Evolutionary conservation across 768 basidiomycete species (phyloP), one percentile per base, ranked within the genome.

Genomic region (Leccinum olivaceopallidum): DNA sequence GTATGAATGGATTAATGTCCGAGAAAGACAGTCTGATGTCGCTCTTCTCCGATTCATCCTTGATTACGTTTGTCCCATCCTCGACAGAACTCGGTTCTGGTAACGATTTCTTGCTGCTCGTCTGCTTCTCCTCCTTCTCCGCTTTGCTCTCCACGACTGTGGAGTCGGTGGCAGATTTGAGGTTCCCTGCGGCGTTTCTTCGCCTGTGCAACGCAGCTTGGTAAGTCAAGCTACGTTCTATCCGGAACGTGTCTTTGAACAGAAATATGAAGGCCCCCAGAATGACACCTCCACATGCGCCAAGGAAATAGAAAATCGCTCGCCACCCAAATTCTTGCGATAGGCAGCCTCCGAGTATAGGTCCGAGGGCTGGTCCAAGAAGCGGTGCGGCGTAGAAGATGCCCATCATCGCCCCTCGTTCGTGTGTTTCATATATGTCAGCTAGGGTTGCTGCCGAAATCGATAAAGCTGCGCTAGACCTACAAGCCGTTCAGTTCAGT

Each of bases 201-300:
- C 81, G 78, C 52, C 79, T 75, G 61, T 77, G 81, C 48, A 91
- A 75, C 0, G 86, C 85, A 39, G 79, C 79, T 69, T 91, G 90
- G 71, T 95, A 96, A 3, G 85, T 83, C 24, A 90, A 74, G 57
- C 92, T 95, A 49, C 95, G 87, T 67, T 94, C 91, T 57, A 81
- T 77, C 18, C 93, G 83, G 76, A 91, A 95, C 1, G 92, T 92
- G 67, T 95, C 93, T 60, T 83, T 84, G 77, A 94, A 91, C 68
- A 88, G 77, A 24, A 87, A 71, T 36, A 88, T 57, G 71, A 92
- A 91, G 20, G 79, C 74, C 42, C 85, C 49, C 55, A 84, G 77
- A 55, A 81, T 82, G 36, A 80, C 30, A 2, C 84, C 85, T 9
- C 83, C 83, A 57, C 88, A 79, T 34, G 86, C 85, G 1, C 83